Evolutionary conservation across 2,329 filamentous ascomycete species (phyloP), one percentile per base, ranked within the genome.

Genomic region (Dothideomycetidae sp.): DNA sequence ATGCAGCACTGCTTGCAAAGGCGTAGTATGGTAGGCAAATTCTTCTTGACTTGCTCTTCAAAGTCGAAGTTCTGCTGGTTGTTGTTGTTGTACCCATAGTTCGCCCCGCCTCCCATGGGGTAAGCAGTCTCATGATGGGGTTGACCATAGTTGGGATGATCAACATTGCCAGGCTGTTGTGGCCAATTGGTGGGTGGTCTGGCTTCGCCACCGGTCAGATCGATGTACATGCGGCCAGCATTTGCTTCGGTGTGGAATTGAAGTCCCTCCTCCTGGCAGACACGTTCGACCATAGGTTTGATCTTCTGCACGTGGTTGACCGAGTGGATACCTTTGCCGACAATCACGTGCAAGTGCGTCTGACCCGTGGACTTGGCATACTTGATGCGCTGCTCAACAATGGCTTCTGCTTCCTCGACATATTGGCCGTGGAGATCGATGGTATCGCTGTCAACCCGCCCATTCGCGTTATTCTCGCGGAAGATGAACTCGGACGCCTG

Each of bases 391-490:
- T 82, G 69, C 62, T 88, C 82, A 14, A 96, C 66, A 40, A 94
- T 90, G 46, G 83, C 73, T 64, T 93, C 85, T 4, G 90, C 90
- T 64, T 96, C 90, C 56, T 93, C 83, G 42, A 93, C 86, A 52
- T 80, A 94, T 54, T 92, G 81, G 2, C 90, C 90, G 58, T 98
- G 90, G 33, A 98, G 68, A 61, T 98, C 90, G 50, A 98, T 86
- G 5, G 81, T 84, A 59, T 96, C 88, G 29, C 67, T 66, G 11
- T 73, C 70, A 7, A 93, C 79, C 43, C 79, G 75, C 12, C 75
- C 81, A 2, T 67, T 58, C 13, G 81, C 77, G 56, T 96, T 96
- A 66, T 94, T 94, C 62, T 88, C 84, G 29, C 85, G 78, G 66
- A 98, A 94, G 55, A 96, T 96, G 59, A 73, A 93, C 42, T 94